Evolutionary conservation across 2,329 filamentous ascomycete species (phyloP).

Genomic region (Ophiocordyceps polyrhachis-furcata): DNA sequence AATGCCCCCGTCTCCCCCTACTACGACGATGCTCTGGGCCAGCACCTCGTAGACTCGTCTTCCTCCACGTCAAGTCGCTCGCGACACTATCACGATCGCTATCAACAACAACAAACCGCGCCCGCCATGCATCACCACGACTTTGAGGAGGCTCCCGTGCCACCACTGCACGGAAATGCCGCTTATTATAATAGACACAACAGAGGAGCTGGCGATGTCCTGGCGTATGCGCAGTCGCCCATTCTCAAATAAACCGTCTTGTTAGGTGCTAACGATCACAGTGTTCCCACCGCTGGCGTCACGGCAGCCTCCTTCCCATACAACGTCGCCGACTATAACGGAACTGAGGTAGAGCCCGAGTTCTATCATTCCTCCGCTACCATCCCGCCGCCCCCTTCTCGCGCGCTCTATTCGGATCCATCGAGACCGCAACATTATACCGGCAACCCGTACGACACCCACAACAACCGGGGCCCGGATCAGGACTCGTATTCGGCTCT

Average conservation of each 20-base stretch:
- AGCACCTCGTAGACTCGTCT: background rate
- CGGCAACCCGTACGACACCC: conserved; percentile 3
- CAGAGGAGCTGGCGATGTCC: conserved; percentile 5
- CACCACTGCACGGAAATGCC: conserved; percentile 8
- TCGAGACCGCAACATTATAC: conserved; percentile 5
- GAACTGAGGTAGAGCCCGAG: conserved; percentile 45
- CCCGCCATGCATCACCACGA: background rate
- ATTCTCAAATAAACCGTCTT: conserved; percentile 28
- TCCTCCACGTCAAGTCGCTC: conserved; percentile 1
- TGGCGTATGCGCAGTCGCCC: background rate
- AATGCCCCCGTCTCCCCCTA: conserved; percentile 6
- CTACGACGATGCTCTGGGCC: conserved; percentile 6
- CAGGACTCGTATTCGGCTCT: conserved; percentile 25
- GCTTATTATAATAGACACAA: conserved; percentile 6
- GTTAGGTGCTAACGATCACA: conserved; percentile 46
- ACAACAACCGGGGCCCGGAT: conserved; percentile 7
- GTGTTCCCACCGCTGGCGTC: conserved; percentile 41
- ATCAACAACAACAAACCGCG: background rate
- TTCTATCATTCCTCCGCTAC: conserved; percentile 29
- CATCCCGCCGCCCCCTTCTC: conserved; percentile 19
- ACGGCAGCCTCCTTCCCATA: conserved; percentile 46
- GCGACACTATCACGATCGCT: background rate
- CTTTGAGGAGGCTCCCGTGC: conserved; percentile 1
- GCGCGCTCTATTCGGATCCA: conserved; percentile 9
- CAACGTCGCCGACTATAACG: conserved; percentile 44